Percentiles rank a stretch among this genome's conserved stretches.
These are phyloP conservation scores for Fusarium mexicanum DNA, from an alignment of 2,329 filamentous ascomycete species.

Conservation along the genomic window DNA sequence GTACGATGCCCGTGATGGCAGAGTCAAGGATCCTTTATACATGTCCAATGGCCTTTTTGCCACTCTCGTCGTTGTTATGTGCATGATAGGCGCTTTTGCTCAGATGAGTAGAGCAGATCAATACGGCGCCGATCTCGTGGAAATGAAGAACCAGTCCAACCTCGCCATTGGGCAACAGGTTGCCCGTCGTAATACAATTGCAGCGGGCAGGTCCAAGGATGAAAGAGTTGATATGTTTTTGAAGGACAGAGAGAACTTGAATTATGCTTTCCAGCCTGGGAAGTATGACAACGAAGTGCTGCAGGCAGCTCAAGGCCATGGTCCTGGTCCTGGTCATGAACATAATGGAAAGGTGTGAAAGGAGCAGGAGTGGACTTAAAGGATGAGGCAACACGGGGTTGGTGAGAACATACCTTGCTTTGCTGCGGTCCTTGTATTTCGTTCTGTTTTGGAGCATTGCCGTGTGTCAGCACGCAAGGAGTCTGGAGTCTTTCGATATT, in stretches of 20 bases:
- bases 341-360: not conserved
- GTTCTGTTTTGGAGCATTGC: not conserved
- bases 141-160: constrained; percentile 73
- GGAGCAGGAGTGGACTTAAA: not conserved
- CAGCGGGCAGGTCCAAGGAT: constrained; percentile 63
- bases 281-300: constrained; percentile 42
- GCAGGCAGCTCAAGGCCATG: constrained; percentile 9
- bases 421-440: not conserved
- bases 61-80: constrained; percentile 72
- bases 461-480: constrained; percentile 29
- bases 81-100: constrained; percentile 74
- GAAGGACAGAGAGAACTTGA: constrained; percentile 69
- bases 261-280: constrained; percentile 46
- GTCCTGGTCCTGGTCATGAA: not conserved
- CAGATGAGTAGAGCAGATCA: constrained; percentile 77
- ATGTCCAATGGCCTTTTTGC: constrained; percentile 84
- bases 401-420: constrained; percentile 21
- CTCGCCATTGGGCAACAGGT: constrained; percentile 70
- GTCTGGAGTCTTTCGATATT: constrained; percentile 16
- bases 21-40: constrained; percentile 63
- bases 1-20: constrained; percentile 65
- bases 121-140: constrained; percentile 69
- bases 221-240: constrained; percentile 82
- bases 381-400: constrained; percentile 9
- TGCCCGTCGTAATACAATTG: constrained; percentile 61